Conservation (phyloP, 352 stramenopile species). For the Globisporangium irregulare region DNA sequence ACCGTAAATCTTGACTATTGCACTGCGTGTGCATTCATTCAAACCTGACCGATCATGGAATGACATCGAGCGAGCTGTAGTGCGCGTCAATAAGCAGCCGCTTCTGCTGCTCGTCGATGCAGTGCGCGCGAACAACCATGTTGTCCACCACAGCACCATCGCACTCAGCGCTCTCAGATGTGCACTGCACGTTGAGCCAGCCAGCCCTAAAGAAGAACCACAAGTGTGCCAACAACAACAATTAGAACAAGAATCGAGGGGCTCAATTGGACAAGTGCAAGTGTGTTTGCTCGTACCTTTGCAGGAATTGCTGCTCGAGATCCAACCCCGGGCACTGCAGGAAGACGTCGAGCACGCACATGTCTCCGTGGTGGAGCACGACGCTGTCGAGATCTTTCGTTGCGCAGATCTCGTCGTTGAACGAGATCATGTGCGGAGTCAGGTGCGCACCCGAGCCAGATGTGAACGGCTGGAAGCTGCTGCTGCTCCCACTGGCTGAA, state of each 20-base stretch:
- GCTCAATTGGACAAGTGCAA: neutral
- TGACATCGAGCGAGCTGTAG: constrained; percentile 9
- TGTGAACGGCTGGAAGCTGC: constrained; percentile 32
- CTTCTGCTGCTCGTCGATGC: constrained; percentile 11
- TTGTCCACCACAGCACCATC: neutral
- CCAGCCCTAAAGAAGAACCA: constrained; percentile 4
- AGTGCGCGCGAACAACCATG: constrained; percentile 6
- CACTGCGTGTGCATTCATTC: neutral
- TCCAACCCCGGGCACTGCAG: constrained; percentile 46
- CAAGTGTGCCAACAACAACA: neutral
- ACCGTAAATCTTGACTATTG: neutral
- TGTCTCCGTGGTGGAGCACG: constrained; percentile 39
- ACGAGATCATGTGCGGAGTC: constrained; percentile 32
- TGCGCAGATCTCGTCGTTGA: constrained; percentile 31
- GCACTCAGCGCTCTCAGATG: neutral
- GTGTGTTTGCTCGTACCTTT: constrained; percentile 27
- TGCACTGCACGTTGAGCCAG: constrained; percentile 11
- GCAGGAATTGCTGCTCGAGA: constrained; percentile 51
- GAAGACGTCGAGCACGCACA: constrained; percentile 52
- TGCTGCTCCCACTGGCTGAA: neutral
- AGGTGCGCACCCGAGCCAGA: constrained; percentile 39
- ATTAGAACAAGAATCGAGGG: neutral
- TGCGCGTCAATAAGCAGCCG: constrained; percentile 6
- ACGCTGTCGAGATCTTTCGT: constrained; percentile 25
- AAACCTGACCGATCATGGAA: neutral